Conservation (phyloP, 768 basidiomycete genomes). For the Pisolithus tinctorius region DNA sequence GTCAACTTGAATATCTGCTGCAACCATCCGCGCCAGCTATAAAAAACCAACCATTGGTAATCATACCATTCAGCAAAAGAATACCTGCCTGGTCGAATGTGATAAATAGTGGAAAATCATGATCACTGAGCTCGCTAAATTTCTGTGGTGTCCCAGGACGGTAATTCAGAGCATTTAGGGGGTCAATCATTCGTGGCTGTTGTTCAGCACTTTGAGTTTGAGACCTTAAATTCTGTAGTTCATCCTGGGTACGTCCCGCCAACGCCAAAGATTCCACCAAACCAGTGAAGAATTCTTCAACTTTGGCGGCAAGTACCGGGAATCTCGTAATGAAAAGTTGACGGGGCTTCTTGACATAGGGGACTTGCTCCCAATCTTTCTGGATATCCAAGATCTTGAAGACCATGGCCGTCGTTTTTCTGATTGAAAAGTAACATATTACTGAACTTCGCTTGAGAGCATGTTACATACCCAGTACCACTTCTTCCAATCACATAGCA, state of each 20-base stretch:
- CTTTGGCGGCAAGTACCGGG: slow-evolving; percentile 51
- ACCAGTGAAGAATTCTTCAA: slow-evolving; percentile 51
- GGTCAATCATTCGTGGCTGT: slow-evolving; percentile 20
- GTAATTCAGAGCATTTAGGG: slow-evolving; percentile 17
- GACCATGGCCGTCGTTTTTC: slow-evolving; percentile 66
- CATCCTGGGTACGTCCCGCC: slow-evolving; percentile 20
- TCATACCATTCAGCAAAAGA: not conserved
- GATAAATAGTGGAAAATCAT: slow-evolving; percentile 59
- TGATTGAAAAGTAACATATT: slow-evolving; percentile 13
- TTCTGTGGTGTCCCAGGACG: slow-evolving; percentile 33
- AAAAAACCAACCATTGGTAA: not conserved
- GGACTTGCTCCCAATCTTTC: slow-evolving; percentile 35
- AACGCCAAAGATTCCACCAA: slow-evolving; percentile 36
- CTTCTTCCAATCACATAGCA: slow-evolving; percentile 60
- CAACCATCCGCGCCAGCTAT: slow-evolving; percentile 5
- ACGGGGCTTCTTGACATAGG: slow-evolving; percentile 37
- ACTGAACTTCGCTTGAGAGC: not conserved
- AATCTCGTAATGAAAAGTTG: slow-evolving; percentile 67
- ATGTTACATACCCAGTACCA: slow-evolving; percentile 49
- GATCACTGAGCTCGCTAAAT: slow-evolving; percentile 47
- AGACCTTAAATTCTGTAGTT: too few relatives aligned
- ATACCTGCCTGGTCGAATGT: slow-evolving; percentile 49
- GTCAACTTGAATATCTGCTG: slow-evolving; percentile 1
- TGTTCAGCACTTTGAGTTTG: not conserved
- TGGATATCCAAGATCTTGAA: slow-evolving; percentile 64